Evolutionary conservation across 768 basidiomycete genomes (phyloP).

Genomic region (Tylopilus sp.): DNA sequence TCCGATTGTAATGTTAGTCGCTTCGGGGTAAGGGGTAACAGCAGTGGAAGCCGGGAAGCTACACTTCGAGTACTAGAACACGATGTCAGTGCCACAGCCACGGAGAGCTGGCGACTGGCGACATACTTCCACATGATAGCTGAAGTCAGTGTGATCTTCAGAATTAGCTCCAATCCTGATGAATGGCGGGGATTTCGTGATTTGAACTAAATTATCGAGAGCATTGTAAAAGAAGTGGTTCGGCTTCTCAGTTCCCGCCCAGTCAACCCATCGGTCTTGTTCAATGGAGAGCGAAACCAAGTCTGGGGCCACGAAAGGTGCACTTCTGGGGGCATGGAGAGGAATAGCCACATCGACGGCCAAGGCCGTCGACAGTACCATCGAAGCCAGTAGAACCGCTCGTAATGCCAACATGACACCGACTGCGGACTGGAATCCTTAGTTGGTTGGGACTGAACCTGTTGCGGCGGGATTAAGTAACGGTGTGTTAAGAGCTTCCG

Average conservation of each 20-base stretch:
- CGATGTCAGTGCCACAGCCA: not conserved
- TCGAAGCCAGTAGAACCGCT: not conserved
- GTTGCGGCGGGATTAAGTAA: constrained; percentile 1
- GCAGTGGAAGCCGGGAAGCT: constrained; percentile 47
- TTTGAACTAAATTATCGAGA: constrained; percentile 50
- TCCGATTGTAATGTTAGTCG: constrained; percentile 56
- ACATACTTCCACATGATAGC: constrained; percentile 43
- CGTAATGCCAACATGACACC: constrained; percentile 2
- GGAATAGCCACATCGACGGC: constrained; percentile 39
- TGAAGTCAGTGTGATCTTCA: constrained; percentile 57
- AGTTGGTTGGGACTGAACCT: too few relatives aligned
- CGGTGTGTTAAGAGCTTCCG: not conserved
- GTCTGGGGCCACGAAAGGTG: constrained; percentile 40
- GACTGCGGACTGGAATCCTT: not conserved
- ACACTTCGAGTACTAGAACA: constrained; percentile 41
- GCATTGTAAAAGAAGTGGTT: constrained; percentile 63
- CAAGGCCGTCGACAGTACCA: constrained; percentile 1
- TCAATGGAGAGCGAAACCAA: constrained; percentile 67
- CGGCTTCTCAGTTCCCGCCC: constrained; percentile 48
- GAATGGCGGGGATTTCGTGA: constrained; percentile 51
- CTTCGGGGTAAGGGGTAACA: constrained; percentile 64
- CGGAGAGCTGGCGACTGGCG: not conserved
- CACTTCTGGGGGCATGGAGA: constrained; percentile 32
- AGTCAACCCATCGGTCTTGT: constrained; percentile 68
- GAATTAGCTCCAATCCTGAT: constrained; percentile 60